Conservation (phyloP, 169 alveolate species). For the Besnoitia besnoiti region DNA sequence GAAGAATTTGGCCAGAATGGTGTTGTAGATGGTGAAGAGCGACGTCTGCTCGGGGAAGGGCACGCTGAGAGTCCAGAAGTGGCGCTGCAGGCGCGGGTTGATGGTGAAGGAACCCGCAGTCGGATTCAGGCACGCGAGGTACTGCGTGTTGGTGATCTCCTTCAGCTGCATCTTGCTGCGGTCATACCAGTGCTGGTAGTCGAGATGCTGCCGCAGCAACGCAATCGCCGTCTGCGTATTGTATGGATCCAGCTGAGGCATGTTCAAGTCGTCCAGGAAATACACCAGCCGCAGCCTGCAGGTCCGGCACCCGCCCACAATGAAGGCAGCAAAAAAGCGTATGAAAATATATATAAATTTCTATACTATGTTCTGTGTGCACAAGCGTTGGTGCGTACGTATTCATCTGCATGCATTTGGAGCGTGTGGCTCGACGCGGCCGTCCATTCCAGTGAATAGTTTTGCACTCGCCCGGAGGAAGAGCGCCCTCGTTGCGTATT, state of each 20-base stretch:
- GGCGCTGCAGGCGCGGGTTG: conserved; percentile 93
- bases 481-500: no score
- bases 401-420: no score
- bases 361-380: no score
- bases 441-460: no score
- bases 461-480: no score
- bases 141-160: conserved; percentile 92
- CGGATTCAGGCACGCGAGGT: conserved; percentile 94
- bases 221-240: conserved; percentile 95
- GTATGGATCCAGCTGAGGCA: conserved; percentile 95
- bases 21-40: conserved; percentile 90
- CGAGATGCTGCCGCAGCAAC: conserved; percentile 92
- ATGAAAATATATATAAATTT: no score
- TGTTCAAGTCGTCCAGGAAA: conserved; percentile 95
- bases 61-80: conserved; percentile 94
- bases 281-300: conserved; percentile 89
- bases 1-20: conserved; percentile 92
- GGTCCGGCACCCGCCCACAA: no score
- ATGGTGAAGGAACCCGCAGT: conserved; percentile 95
- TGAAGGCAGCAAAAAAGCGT: no score
- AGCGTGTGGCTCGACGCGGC: no score
- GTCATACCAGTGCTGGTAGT: conserved; percentile 93
- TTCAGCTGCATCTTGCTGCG: conserved; percentile 89
- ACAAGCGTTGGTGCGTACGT: no score
- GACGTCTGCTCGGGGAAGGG: conserved; percentile 94